phyloP scores from a whole-genome alignment of 768 basidiomycete genomes.

The Agrocybe chaxingu region DNA sequence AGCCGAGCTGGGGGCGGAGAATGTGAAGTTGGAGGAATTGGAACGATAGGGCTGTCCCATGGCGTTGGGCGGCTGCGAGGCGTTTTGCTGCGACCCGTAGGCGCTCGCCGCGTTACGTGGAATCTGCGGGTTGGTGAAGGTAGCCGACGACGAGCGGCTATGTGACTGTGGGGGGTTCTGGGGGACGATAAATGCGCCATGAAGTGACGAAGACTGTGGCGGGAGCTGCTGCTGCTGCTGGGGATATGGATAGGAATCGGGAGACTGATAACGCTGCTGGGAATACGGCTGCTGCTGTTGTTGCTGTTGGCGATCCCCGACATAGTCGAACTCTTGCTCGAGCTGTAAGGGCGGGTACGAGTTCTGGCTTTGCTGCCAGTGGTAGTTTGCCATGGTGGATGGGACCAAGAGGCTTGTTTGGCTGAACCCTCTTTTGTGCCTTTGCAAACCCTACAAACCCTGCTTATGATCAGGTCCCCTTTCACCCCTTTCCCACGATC shows the following conservation, averaged over 20 bases:
- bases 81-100: constrained; percentile 11
- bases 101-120: constrained; percentile 6
- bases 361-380: constrained; percentile 24
- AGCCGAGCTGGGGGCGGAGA: constrained; percentile 3
- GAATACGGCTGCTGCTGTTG: constrained; percentile 18
- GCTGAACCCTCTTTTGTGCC: background rate
- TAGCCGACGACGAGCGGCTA: constrained; percentile 14
- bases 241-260: constrained; percentile 8
- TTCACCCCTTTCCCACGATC: too few relatives aligned
- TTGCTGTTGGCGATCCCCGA: constrained; percentile 13
- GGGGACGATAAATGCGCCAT: constrained; percentile 16
- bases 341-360: constrained; percentile 23
- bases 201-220: constrained; percentile 18
- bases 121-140: constrained; percentile 8
- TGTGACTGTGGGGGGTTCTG: constrained; percentile 17
- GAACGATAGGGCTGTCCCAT: constrained; percentile 11
- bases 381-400: constrained; percentile 9
- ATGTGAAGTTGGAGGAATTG: constrained; percentile 12
- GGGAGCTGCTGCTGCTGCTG: constrained; percentile 11
- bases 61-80: constrained; percentile 3
- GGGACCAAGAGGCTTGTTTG: background rate
- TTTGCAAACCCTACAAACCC: background rate
- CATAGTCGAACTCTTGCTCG: constrained; percentile 36
- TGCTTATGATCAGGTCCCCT: too few relatives aligned
- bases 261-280: constrained; percentile 12